Base-by-base conservation (phyloP, 805 yeast species). In the Candida coleopterorum region DNA sequence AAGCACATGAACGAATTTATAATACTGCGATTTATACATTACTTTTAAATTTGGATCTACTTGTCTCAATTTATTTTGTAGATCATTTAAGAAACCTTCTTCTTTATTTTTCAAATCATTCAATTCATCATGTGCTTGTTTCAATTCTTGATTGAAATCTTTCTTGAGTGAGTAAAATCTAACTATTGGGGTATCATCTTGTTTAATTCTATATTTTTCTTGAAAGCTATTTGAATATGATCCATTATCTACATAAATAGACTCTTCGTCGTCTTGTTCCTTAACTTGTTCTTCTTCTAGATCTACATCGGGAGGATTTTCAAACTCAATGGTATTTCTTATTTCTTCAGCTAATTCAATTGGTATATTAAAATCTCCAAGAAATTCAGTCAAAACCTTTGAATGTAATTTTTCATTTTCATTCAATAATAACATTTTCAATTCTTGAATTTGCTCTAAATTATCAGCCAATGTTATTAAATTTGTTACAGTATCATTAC, bases 321-420 rank as follows among this genome's bases (percentile, higher is more conserved):
- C 29, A 11, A 15, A 65, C 43, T 74, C 68, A 14, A 39, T 77
- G 44, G 45, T 62, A 3, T 47, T 45, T 8, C 60, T 46, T 3
- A 82, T 74, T 12, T 60, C 64, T 2, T 58, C 44, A 0, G 79
- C 68, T 2, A 78, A 41, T 0, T 52, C 51, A 3, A 37, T 32
- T 4, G 79, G 76, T 3, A 74, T 62, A 1, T 50, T 39, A 21
- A 74, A 53, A 0, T 52, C 55, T 1, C 38, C 29, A 6, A 57
- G 32, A 23, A 64, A 53, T 0, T 34, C 46, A 3, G 34, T 40
- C n/a, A 62, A 45, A 2, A 47, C 29, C 22, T 53, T 34, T 12
- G 60, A 44, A 0, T 61, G 43, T 18, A 50, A 50, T 4, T 25
- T 37, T 20, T 47, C 29, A 37, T 42, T 25, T 20, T 52, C 47